Evolutionary conservation across 805 yeast genomes (phyloP), one percentile per base, ranked within the genome.

Genomic region (Lachancea sp.): DNA sequence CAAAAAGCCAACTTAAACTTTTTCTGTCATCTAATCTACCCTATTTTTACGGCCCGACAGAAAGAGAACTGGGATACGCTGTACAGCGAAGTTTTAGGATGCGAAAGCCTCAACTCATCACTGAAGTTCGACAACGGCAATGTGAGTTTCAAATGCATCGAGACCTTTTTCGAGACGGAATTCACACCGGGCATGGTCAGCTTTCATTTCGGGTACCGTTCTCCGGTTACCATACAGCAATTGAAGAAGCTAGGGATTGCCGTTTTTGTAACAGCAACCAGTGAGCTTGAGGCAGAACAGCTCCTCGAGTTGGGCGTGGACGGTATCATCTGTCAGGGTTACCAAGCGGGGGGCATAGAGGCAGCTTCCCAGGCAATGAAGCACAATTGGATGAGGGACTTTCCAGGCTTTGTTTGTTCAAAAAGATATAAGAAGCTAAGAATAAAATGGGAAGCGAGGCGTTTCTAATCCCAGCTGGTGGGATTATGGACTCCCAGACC

Each of bases 261-360:
- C 27, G 68, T 77, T 1, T 66, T 75, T 50, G 75, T 70, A 1
- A 61, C 75, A 1, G 78, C 74, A 0, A 78, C 82, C 0, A 69
- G 69, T 16, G 53, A 69, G 0, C 52, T 55, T 1, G 83, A 79
- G 51, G 76, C 74, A 0, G 26, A 50, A 15, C 30, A 55, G 37
- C 57, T 67, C 26, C 27, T 56, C 2, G 53, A 58, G 0, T 46
- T 57, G 0, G 70, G 70, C 0, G 69, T 71, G 5, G 79, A 77
- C 56, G 81, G 75, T 1, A 58, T 79, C 3, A 63, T 73, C 7
- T 66, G 71, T 22, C 85, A 80, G 57, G 84, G 84, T 0, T 67
- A 66, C 56, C 83, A 78, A 51, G 85, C 85, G 3, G 85, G 85
- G 85, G 85, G 0, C 85, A 79, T 54, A 62, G 85, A 15, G 83